Percentiles rank a stretch among this genome's conserved stretches.
phyloP scores from a whole-genome alignment of 352 stramenopile genomes.

The Phytophthora sp. region DNA sequence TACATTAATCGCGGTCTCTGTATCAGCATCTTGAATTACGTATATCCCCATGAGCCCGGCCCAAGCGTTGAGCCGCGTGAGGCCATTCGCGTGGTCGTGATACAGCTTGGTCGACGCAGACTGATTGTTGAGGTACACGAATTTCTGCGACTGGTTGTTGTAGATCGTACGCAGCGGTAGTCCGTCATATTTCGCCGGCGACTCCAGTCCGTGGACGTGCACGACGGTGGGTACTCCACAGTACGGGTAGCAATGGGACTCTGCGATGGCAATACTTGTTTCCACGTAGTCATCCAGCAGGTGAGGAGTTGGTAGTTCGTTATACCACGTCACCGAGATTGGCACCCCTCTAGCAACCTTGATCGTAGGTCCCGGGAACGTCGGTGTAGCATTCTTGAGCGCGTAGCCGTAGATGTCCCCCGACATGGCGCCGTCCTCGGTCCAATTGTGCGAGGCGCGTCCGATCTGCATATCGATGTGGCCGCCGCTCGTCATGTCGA shows the following conservation, averaged over 20 bases:
- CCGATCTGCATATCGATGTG: conserved; percentile 55
- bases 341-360: conserved; percentile 49
- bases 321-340: conserved; percentile 61
- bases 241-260: conserved; percentile 71
- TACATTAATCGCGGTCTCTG: conserved; percentile 57
- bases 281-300: conserved; percentile 61
- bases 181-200: conserved; percentile 65
- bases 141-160: conserved; percentile 63
- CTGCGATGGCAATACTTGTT: conserved; percentile 39
- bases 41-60: conserved; percentile 65
- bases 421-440: conserved; percentile 39
- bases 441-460: conserved; percentile 53
- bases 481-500: conserved; percentile 49
- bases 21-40: conserved; percentile 57
- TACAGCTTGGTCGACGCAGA: conserved; percentile 74
- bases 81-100: conserved; percentile 72
- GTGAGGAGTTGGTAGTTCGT: conserved; percentile 52
- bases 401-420: conserved; percentile 58
- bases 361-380: conserved; percentile 56
- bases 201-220: conserved; percentile 74
- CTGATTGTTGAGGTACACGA: conserved; percentile 74
- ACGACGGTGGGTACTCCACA: conserved; percentile 65
- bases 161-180: conserved; percentile 66
- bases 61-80: conserved; percentile 74
- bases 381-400: conserved; percentile 41